Percentiles rank a stretch among this genome's conserved stretches.
phyloP scores from a whole-genome alignment of 805 yeast species.

The Cyberlindnera euphorbiae region DNA sequence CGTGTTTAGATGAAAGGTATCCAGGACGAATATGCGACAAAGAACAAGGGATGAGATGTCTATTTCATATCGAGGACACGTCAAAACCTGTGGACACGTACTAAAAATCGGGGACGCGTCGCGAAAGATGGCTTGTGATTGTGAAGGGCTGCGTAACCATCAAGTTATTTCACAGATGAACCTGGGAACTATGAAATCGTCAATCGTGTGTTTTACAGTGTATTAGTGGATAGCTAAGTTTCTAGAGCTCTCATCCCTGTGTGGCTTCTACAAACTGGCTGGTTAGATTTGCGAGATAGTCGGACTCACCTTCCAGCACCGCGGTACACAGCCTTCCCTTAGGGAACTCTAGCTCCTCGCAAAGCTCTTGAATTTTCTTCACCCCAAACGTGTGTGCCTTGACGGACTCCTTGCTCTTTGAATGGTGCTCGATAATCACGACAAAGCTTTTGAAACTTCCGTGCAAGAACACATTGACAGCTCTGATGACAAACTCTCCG shows the following conservation, averaged over 20 bases:
- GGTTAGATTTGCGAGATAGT: slow-evolving; percentile 7
- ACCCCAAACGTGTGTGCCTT: neutral
- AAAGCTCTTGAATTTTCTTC: slow-evolving; percentile 4
- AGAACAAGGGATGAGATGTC: too few species aligned
- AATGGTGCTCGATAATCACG: slow-evolving; percentile 28
- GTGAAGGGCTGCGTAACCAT: neutral
- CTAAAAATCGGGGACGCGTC: slow-evolving; percentile 1
- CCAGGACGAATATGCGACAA: too few species aligned
- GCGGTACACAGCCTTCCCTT: slow-evolving; percentile 9
- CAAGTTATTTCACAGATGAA: neutral
- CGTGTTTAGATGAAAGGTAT: too few species aligned
- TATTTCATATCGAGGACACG: too few species aligned
- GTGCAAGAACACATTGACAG: slow-evolving; percentile 69
- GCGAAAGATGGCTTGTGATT: slow-evolving; percentile 1
- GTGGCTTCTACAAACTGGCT: slow-evolving; percentile 13
- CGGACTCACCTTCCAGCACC: slow-evolving; percentile 1
- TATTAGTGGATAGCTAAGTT: neutral
- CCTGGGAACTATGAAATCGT: too few species aligned
- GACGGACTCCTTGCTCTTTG: neutral
- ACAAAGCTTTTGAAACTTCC: slow-evolving; percentile 70
- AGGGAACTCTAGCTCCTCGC: slow-evolving; percentile 11
- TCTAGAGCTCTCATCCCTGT: too few species aligned
- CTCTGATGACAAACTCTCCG: slow-evolving; percentile 41
- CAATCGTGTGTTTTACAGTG: too few species aligned
- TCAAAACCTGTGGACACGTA: slow-evolving; percentile 4